These are phyloP conservation scores for Arthrinium puccinioides DNA, from an alignment of 2,329 filamentous ascomycete species.

Conservation along the genomic window DNA sequence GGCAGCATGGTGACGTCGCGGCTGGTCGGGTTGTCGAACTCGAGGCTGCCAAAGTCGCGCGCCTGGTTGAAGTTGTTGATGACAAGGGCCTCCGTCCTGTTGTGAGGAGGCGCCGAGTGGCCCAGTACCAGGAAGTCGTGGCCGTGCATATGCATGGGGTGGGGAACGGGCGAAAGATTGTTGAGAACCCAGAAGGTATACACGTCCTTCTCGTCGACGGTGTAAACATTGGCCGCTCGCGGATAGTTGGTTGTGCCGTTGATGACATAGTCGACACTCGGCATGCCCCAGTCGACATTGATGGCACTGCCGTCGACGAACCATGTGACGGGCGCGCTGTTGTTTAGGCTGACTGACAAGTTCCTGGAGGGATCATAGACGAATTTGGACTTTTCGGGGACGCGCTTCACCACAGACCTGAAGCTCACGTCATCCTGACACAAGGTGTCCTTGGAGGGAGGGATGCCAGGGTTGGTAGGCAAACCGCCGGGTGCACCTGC, in stretches of 20 bases:
- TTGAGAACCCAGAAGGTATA: constrained; percentile 18
- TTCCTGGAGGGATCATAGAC: background rate
- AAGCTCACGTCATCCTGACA: constrained; percentile 15
- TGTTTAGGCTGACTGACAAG: constrained; percentile 1
- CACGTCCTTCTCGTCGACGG: constrained; percentile 9
- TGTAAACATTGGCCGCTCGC: constrained; percentile 7
- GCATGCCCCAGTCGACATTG: constrained; percentile 20
- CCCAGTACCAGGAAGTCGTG: constrained; percentile 25
- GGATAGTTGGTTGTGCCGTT: constrained; percentile 12
- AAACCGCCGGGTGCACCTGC: constrained; percentile 18
- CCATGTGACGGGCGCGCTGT: constrained; percentile 4
- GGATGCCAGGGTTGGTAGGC: constrained; percentile 21
- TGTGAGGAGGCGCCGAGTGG: background rate
- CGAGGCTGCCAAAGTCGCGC: constrained; percentile 16
- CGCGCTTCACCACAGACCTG: constrained; percentile 15
- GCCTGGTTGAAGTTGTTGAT: constrained; percentile 8
- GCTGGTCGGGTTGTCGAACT: constrained; percentile 32
- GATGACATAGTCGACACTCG: constrained; percentile 18
- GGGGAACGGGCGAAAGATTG: constrained; percentile 8
- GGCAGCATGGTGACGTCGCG: constrained; percentile 38
- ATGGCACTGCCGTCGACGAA: constrained; percentile 9
- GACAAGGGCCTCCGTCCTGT: constrained; percentile 1
- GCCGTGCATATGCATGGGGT: constrained; percentile 21
- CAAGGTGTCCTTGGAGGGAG: constrained; percentile 6
- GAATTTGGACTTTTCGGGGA: constrained; percentile 18